Evolutionary conservation across 371 early-diverging fungal species (phyloP).

Genomic region (Lichtheimia ornata): DNA sequence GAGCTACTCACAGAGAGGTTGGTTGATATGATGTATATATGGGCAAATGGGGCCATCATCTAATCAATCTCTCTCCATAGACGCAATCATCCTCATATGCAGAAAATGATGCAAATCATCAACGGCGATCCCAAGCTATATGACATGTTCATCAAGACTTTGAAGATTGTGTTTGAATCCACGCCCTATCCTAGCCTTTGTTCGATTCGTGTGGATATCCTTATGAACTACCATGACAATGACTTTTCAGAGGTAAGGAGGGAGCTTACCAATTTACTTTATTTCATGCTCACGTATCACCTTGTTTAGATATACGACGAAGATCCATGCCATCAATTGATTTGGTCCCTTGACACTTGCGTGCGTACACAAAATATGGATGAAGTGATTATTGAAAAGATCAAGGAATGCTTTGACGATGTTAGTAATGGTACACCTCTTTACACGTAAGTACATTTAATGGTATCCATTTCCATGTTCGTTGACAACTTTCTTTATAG

Average conservation of each 20-base stretch:
- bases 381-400: conserved; percentile 60
- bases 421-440: conserved; percentile 54
- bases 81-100: conserved; percentile 56
- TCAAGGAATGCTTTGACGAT: conserved; percentile 68
- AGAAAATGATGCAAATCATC: conserved; percentile 54
- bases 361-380: conserved; percentile 68
- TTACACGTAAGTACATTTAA: conserved; percentile 52
- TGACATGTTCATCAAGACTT: conserved; percentile 56
- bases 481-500: conserved; percentile 20
- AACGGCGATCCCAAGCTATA: conserved; percentile 60
- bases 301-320: conserved; percentile 39
- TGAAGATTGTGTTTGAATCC: conserved; percentile 57
- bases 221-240: conserved; percentile 69
- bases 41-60: not conserved
- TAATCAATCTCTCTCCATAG: conserved; percentile 23
- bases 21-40: not conserved
- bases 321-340: conserved; percentile 64
- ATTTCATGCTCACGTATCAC: too few relatives aligned
- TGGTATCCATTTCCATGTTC: too few relatives aligned
- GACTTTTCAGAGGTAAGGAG: conserved; percentile 44
- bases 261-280: not conserved
- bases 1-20: conserved; percentile 54
- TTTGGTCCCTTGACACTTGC: conserved; percentile 72
- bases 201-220: conserved; percentile 68
- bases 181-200: conserved; percentile 62